A percentile compares a stretch with the other conserved stretches of the same genome.
Evolutionary conservation across 2,329 filamentous ascomycete genomes (phyloP).

Genomic region (Dothistroma septosporum): DNA sequence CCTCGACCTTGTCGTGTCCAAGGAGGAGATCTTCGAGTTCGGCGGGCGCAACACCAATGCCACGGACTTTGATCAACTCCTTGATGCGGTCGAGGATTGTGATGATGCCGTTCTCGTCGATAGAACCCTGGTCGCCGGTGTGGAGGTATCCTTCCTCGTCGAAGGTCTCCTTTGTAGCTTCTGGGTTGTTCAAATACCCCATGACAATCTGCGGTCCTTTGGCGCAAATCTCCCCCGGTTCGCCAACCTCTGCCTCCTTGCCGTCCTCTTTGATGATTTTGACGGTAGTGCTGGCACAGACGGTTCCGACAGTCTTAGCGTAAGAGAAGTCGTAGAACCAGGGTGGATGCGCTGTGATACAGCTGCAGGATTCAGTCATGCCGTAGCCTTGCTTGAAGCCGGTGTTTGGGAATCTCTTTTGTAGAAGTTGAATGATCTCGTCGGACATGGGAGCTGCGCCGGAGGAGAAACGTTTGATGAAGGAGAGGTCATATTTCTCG

Average conservation of each 20-base stretch:
- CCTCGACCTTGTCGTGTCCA: conserved; percentile 45
- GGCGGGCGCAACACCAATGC: conserved; percentile 51
- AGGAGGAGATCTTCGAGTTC: conserved; percentile 50
- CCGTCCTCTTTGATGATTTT: conserved; percentile 57
- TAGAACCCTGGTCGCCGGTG: conserved; percentile 47
- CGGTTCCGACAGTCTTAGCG: conserved; percentile 52
- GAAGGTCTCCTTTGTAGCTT: conserved; percentile 49
- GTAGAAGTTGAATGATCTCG: conserved; percentile 55
- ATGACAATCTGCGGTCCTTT: conserved; percentile 51
- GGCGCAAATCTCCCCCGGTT: conserved; percentile 54
- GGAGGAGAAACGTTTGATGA: conserved; percentile 54
- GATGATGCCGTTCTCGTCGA: conserved; percentile 42
- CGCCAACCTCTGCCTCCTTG: conserved; percentile 48
- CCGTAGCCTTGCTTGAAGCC: conserved; percentile 60
- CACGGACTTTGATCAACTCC: conserved; percentile 53
- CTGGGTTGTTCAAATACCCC: conserved; percentile 51
- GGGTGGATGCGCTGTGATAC: conserved; percentile 59
- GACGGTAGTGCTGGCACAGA: conserved; percentile 57
- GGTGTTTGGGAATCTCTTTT: conserved; percentile 55
- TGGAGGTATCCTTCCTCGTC: conserved; percentile 46
- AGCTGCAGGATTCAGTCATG: conserved; percentile 63
- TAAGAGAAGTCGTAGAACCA: conserved; percentile 56
- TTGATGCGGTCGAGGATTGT: conserved; percentile 54
- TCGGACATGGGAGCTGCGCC: conserved; percentile 57
- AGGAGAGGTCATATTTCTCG: conserved; percentile 54